Conservation (phyloP, 768 basidiomycete genomes). For the Boletus sensibilis region DNA sequence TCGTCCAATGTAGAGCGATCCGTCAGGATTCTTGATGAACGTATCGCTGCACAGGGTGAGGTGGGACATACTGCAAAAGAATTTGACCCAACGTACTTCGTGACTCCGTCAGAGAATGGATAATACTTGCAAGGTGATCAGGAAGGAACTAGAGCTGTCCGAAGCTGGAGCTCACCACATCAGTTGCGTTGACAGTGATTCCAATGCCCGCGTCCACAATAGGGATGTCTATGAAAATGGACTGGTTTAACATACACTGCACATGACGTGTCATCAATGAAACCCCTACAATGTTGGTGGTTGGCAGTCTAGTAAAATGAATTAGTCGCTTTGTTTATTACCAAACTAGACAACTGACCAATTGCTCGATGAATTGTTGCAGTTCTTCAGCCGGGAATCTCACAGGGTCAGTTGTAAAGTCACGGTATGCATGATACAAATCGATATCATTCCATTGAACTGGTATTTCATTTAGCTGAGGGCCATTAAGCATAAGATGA, state of each 20-base stretch:
- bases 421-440: slow-evolving; percentile 64
- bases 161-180: slow-evolving; percentile 47
- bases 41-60: slow-evolving; percentile 45
- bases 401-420: slow-evolving; percentile 68
- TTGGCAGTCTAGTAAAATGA: slow-evolving; percentile 19
- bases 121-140: slow-evolving; percentile 48
- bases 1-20: slow-evolving; percentile 66
- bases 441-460: slow-evolving; percentile 83
- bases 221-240: slow-evolving; percentile 52
- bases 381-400: slow-evolving; percentile 58
- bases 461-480: slow-evolving; percentile 20
- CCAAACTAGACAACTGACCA: slow-evolving; percentile 42
- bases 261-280: background rate
- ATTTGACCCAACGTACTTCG: slow-evolving; percentile 41
- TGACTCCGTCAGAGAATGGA: slow-evolving; percentile 61
- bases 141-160: background rate
- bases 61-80: background rate
- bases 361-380: slow-evolving; percentile 49
- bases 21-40: slow-evolving; percentile 76
- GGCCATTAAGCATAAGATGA: background rate
- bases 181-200: slow-evolving; percentile 55
- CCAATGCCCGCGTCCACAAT: slow-evolving; percentile 67
- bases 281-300: slow-evolving; percentile 30
- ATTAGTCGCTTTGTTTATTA: slow-evolving; percentile 2
- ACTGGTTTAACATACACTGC: background rate